These are phyloP conservation scores for Plasmopara viticola DNA, from an alignment of 352 stramenopile species.

Conservation along the genomic window DNA sequence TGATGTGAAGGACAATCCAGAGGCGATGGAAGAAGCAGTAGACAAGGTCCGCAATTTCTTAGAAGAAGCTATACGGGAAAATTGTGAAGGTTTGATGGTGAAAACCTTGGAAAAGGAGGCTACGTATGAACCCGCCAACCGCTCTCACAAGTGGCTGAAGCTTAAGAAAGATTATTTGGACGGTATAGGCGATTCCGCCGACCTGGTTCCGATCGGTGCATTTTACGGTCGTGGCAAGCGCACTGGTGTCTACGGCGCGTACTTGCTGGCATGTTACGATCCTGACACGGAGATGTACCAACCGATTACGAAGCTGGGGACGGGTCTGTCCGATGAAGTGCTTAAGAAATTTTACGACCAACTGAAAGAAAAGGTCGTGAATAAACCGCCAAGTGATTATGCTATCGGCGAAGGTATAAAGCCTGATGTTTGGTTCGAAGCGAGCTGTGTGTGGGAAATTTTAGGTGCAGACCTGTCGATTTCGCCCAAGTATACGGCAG, in stretches of 20 bases:
- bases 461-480: slow-evolving; percentile 97
- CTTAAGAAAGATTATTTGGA: slow-evolving; percentile 99
- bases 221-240: slow-evolving; percentile 95
- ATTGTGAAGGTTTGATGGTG: slow-evolving; percentile 99
- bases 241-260: slow-evolving; percentile 96
- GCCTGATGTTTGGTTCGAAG: slow-evolving; percentile 95
- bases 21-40: slow-evolving; percentile 85
- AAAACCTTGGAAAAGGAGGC: slow-evolving; percentile 97
- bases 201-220: slow-evolving; percentile 98
- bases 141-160: slow-evolving; percentile 99
- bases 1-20: slow-evolving; percentile 76
- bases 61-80: slow-evolving; percentile 89
- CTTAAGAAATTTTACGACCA: slow-evolving; percentile 89
- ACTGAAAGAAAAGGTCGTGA: slow-evolving; percentile 75
- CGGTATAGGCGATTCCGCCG: slow-evolving; percentile 95
- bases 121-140: slow-evolving; percentile 96
- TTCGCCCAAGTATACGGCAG: slow-evolving; percentile 96
- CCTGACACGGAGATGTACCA: slow-evolving; percentile 97
- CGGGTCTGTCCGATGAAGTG: slow-evolving; percentile 97
- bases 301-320: slow-evolving; percentile 97
- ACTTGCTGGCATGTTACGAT: slow-evolving; percentile 98
- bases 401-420: slow-evolving; percentile 86
- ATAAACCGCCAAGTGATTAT: slow-evolving; percentile 88
- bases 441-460: slow-evolving; percentile 97
- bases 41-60: slow-evolving; percentile 91